Conservation (phyloP, 768 basidiomycete species). For the Lentinula detonsa region DNA sequence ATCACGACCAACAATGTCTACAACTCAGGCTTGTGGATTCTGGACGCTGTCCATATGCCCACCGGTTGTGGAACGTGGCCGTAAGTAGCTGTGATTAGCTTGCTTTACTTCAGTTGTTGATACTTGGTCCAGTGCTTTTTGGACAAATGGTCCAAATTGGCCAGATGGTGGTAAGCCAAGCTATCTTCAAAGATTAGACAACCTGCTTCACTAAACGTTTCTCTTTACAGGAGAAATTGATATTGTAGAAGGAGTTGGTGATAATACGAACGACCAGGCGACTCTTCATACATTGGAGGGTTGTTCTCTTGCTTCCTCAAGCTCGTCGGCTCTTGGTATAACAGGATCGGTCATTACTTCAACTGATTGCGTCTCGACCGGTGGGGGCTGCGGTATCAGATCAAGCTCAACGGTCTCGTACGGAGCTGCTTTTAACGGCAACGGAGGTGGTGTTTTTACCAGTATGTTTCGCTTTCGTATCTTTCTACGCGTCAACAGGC, state of each 20-base stretch:
- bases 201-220: neutral
- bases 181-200: neutral
- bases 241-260: constrained; percentile 78
- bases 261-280: constrained; percentile 67
- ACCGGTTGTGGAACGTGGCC: constrained; percentile 61
- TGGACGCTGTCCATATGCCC: constrained; percentile 80
- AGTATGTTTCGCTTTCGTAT: constrained; percentile 44
- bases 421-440: constrained; percentile 74
- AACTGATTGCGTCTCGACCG: constrained; percentile 62
- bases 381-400: constrained; percentile 81
- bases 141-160: constrained; percentile 50
- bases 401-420: constrained; percentile 57
- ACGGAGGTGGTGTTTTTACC: constrained; percentile 84
- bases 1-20: constrained; percentile 59
- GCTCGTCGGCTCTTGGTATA: constrained; percentile 42
- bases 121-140: neutral
- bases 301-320: constrained; percentile 52
- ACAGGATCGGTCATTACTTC: constrained; percentile 62
- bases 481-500: constrained; percentile 5
- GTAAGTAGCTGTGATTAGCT: constrained; percentile 5
- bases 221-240: constrained; percentile 47
- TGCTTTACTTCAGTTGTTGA: neutral
- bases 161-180: constrained; percentile 44
- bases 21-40: constrained; percentile 65
- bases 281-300: constrained; percentile 76